These are phyloP conservation scores for Aspergillus homomorphus DNA, from an alignment of 495 filamentous ascomycete genomes.

Conservation along the genomic window DNA sequence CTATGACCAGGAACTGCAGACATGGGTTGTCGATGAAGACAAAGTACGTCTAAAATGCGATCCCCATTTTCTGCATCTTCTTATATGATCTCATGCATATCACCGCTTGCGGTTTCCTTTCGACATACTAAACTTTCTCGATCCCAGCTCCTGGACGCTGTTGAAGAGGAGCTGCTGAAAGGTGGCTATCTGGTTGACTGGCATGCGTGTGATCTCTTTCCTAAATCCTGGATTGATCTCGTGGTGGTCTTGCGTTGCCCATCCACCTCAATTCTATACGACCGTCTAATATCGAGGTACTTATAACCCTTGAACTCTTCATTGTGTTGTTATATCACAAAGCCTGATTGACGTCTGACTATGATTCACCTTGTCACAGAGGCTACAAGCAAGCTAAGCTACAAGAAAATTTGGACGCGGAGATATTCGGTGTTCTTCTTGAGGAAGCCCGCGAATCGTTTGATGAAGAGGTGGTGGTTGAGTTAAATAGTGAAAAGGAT, in stretches of 20 bases:
- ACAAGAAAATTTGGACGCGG: slow-evolving; percentile 92
- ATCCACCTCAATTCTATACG: slow-evolving; percentile 70
- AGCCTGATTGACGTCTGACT: background rate
- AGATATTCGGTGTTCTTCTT: slow-evolving; percentile 93
- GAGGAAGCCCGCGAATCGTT: slow-evolving; percentile 88
- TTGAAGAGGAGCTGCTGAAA: slow-evolving; percentile 74
- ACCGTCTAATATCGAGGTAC: slow-evolving; percentile 72
- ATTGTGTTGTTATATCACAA: background rate
- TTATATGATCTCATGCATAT: background rate
- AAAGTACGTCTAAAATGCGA: slow-evolving; percentile 56
- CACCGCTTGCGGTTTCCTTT: slow-evolving; percentile 14
- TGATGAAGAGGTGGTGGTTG: slow-evolving; percentile 84
- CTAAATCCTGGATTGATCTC: slow-evolving; percentile 89
- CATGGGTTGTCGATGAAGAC: slow-evolving; percentile 95
- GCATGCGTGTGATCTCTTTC: slow-evolving; percentile 97
- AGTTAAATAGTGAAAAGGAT: slow-evolving; percentile 75
- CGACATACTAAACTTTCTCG: background rate
- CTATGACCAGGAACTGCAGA: slow-evolving; percentile 77
- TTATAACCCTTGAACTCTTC: background rate
- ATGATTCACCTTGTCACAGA: slow-evolving; percentile 33
- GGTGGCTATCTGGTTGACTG: slow-evolving; percentile 95
- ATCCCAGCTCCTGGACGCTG: slow-evolving; percentile 73
- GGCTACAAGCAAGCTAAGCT: slow-evolving; percentile 82
- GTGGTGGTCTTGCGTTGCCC: slow-evolving; percentile 87
- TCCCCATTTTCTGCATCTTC: slow-evolving; percentile 3